phyloP scores from a whole-genome alignment of 108 stramenopile species.

The Cyclotella baltica region DNA sequence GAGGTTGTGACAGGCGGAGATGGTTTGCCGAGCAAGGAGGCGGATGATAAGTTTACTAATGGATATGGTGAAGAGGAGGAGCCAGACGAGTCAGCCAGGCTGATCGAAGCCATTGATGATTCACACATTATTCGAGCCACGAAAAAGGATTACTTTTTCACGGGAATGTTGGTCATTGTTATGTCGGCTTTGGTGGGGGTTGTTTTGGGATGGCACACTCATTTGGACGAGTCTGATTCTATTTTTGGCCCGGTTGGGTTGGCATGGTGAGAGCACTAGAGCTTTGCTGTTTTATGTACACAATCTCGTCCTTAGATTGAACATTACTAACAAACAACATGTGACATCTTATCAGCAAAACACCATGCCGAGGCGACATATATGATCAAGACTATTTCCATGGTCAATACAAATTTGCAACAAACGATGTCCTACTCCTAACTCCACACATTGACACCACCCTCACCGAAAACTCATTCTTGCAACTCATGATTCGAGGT shows the following conservation, averaged over 20 bases:
- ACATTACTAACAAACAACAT: too few species aligned
- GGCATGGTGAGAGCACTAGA: constrained; percentile 39
- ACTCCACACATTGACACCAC: constrained; percentile 58
- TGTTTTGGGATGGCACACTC: constrained; percentile 51
- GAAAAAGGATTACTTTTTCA: constrained; percentile 53
- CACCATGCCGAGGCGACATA: constrained; percentile 48
- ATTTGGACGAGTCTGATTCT: constrained; percentile 55
- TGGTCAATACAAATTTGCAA: constrained; percentile 46
- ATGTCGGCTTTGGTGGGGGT: constrained; percentile 55
- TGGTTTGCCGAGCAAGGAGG: constrained; percentile 14
- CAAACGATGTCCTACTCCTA: constrained; percentile 52
- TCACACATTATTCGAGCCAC: constrained; percentile 63
- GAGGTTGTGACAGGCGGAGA: not conserved
- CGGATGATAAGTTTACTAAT: not conserved
- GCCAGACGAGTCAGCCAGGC: not conserved
- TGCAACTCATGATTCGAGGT: constrained; percentile 30
- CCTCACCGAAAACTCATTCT: constrained; percentile 29
- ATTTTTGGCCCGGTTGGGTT: constrained; percentile 58
- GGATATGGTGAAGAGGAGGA: constrained; percentile 8
- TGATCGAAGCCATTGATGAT: constrained; percentile 25
- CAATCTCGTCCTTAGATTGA: too few species aligned
- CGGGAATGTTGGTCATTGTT: constrained; percentile 41
- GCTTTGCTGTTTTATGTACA: too few species aligned
- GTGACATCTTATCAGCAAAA: not conserved
- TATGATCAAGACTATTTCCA: constrained; percentile 56